Evolutionary conservation across 805 yeast species (phyloP), one percentile per base, ranked within the genome.

Genomic region (Wickerhamiella domercqiae): DNA sequence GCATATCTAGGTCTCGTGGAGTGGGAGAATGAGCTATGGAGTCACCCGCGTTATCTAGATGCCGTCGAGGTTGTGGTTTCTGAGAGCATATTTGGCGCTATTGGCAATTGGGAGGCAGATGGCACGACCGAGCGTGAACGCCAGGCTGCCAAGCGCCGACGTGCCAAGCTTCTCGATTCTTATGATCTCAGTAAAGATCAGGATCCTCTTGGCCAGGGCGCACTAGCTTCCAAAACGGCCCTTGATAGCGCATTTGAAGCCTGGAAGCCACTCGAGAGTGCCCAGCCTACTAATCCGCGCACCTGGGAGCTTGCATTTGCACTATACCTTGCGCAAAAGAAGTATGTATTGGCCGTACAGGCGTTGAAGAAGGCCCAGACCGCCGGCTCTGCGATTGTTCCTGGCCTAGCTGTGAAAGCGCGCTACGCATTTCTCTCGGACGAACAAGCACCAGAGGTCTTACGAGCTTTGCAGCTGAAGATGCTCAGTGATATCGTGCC

Each of bases 21-120:
- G 35, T 90, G 97, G 97, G 94, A 75, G 39, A 93, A 86, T 54
- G 54, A 60, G 16, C 55, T 90, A 33, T 84, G 66, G 53, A 54
- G 71, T 6, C 72, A 78, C 24, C 83, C 93, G 3, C 68, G 78
- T 37, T 82, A 71, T 51, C 63, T 70, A n/a, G 69, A 90, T 38
- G 80, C 80, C 1, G 64, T 77, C 41, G 57, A 61, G 32, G 93
- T 90, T 1, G 69, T 83, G 25, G 58, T 75, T 20, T 58, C 64
- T 15, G 55, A 80, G 26, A 71, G 75, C 47, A 60, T 77, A 36
- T 68, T 66, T 11, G 36, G 56, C 19, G 49, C 41, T 21, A 13
- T 21, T 4, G 29, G 38, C 22, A 39, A 36, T 4, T 36, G 36
- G 7, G 53, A 46, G 21, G 29, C 42, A 11, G 56, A 49, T 19